A percentile compares a stretch with the other conserved stretches of the same genome.
Conservation (phyloP, 495 filamentous ascomycete genomes). For the Trichocladium antarcticum region DNA sequence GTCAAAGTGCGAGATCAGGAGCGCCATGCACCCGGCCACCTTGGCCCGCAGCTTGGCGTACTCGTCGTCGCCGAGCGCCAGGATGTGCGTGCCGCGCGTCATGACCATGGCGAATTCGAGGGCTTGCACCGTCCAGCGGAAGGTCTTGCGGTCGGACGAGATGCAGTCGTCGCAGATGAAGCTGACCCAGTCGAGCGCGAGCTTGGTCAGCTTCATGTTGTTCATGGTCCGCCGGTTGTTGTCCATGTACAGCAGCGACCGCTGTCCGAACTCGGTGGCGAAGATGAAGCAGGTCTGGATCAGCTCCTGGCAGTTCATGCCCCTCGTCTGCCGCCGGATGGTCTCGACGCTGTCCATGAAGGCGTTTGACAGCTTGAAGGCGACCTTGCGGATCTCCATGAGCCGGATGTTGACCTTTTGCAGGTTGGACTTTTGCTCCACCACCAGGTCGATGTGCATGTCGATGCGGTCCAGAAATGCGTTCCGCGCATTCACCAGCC, state of each 20-base stretch:
- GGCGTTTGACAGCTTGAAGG: conserved; percentile 93
- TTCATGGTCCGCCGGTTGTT: conserved; percentile 89
- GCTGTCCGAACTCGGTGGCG: conserved; percentile 92
- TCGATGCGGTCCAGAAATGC: conserved; percentile 66
- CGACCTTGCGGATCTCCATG: conserved; percentile 90
- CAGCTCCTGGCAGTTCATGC: conserved; percentile 82
- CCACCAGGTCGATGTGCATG: conserved; percentile 71
- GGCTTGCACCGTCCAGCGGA: conserved; percentile 90
- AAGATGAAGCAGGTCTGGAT: conserved; percentile 99
- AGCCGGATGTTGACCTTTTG: conserved; percentile 83
- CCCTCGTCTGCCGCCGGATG: conserved; percentile 72
- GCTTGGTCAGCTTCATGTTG: conserved; percentile 81
- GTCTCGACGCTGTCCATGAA: conserved; percentile 98
- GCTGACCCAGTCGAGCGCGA: conserved; percentile 92
- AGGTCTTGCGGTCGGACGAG: conserved; percentile 88
- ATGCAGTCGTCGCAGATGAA: conserved; percentile 97
- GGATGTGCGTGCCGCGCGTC: conserved; percentile 81
- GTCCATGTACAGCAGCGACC: conserved; percentile 87
- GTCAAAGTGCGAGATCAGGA: conserved; percentile 96
- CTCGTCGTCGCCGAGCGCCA: conserved; percentile 75
- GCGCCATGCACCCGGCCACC: conserved; percentile 93
- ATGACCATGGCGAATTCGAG: conserved; percentile 96
- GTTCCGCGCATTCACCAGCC: conserved; percentile 63
- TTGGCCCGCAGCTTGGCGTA: conserved; percentile 72
- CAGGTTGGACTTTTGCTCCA: conserved; percentile 87